Base-by-base conservation (phyloP, 768 basidiomycete species). In the Paxillus involutus region DNA sequence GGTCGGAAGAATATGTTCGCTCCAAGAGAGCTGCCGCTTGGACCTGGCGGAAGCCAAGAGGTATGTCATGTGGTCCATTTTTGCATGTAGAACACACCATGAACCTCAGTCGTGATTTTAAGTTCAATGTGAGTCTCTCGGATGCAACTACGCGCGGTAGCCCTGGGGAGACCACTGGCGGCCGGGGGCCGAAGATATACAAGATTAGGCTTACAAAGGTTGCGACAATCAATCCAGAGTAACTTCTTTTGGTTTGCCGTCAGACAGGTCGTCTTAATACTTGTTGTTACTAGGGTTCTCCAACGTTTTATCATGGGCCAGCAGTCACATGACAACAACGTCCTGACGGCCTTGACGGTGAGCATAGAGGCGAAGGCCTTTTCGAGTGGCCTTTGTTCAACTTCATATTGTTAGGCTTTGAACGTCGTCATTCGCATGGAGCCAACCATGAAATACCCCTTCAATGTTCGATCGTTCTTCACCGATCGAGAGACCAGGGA, bases 1-100 rank as follows among this genome's bases (percentile, higher is more conserved):
- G 90, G 90, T 0, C 77, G 88, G 40, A 92, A 91, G 69, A 92
- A 91, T 57, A 67, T 85, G 44, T 93, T 89, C 61, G 76, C 85
- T 21, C 71, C 82, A 13, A 75, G 80, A 37, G 76, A 80, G 52
- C 74, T 91, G 9, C 81, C 84, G 0, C 83, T 93, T 37, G 81
- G 80, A 29, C 76, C 74, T 2, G 67, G 60, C 0, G 72, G 76
- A 17, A 75, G 74, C 7, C 77, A 78, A 57, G 86, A 84, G 72
- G 87, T 80, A 59, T 58, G 72, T 67, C 8, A 44, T 47, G 4
- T 55, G 44, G 5, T 1, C 21, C 24, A 30, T 37, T 53, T 8
- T 11, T 39, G 32, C 19, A 19, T 37, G 21, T 43, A 24, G 7
- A 35, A 42, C 24, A 30, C 36, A 8, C 17, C 26, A 62, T 14